phyloP scores from a whole-genome alignment of 768 basidiomycete species.

The Russula ochroleuca region DNA sequence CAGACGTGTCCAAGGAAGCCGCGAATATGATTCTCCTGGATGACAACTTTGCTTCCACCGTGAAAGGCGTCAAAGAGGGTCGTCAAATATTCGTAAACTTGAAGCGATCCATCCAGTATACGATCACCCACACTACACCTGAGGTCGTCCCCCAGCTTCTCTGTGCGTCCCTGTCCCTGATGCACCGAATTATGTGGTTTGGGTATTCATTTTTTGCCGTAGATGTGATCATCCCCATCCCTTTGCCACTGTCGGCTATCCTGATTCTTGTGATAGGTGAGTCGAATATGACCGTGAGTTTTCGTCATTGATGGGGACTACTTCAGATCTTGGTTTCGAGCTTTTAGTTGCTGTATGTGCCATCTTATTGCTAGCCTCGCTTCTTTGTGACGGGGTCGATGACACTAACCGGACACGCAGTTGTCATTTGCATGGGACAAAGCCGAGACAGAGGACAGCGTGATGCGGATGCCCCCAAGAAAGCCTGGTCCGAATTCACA shows the following conservation, averaged over 20 bases:
- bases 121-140: constrained; percentile 61
- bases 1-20: constrained; percentile 70
- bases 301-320: neutral
- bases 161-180: constrained; percentile 37
- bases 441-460: constrained; percentile 57
- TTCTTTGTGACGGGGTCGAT: neutral
- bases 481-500: constrained; percentile 49
- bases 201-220: constrained; percentile 3
- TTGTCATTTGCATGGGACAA: constrained; percentile 71
- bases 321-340: constrained; percentile 65
- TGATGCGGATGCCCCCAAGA: constrained; percentile 64
- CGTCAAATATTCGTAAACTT: constrained; percentile 67
- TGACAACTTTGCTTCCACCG: constrained; percentile 69
- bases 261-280: constrained; percentile 66
- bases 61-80: constrained; percentile 67
- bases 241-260: constrained; percentile 62
- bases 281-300: constrained; percentile 19
- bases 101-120: constrained; percentile 69
- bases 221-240: constrained; percentile 68
- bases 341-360: constrained; percentile 57
- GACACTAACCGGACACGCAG: constrained; percentile 32
- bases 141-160: constrained; percentile 67
- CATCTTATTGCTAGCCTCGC: neutral
- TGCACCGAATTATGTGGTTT: neutral
- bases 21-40: constrained; percentile 71